Evolutionary conservation across 1,139 yeast genomes (phyloP), one percentile per base, ranked within the genome.

Genomic region (Entelexis paramagnoliae): DNA sequence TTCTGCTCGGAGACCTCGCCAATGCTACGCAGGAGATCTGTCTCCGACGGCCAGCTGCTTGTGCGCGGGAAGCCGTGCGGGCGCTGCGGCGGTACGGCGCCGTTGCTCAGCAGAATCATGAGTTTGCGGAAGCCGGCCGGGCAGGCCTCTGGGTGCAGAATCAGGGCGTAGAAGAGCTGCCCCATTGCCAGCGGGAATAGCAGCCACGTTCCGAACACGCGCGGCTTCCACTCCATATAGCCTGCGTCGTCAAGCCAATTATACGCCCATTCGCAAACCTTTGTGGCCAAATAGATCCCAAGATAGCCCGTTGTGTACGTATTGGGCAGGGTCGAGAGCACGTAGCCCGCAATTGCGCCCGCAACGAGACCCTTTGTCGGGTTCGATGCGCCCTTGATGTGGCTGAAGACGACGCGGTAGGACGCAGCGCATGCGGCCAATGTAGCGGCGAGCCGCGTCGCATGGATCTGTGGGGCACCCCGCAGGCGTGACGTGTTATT

Each of bases 101-200:
- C 69, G 14, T 64, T 64, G 24, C 62, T 58, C 33, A 68, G 58
- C 34, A 53, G 49, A 39, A 59, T 51, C 64, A 71, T 59, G 24
- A 66, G 47, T 24, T 59, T 56, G 29, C 56, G 59, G 59, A 70
- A 67, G 32, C 60, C 58, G 20, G 55, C 47, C 1, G 74, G 70
- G 43, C 68, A 63, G 44, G 63, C 59, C 34, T 68, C 72, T 4
- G 68, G 69, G 48, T 68, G 62, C 55, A 64, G 62, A 38, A 68
- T 59, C 47, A 66, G 66, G 4, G 69, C 57, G 55, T 68, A 64
- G 53, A 69, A 66, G 48, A 71, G 63, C 59, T 70, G 73, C n/a
- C 70, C 63, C 55, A 66, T 62, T 14, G 74, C 70, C 34, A 69
- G 55, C 7, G 74, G 74, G 60, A 70, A 68, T 50, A 71, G 58